Percentiles rank a stretch among this genome's conserved stretches.
phyloP scores from a whole-genome alignment of 768 basidiomycete genomes.

The Cystobasidium ongulense region DNA sequence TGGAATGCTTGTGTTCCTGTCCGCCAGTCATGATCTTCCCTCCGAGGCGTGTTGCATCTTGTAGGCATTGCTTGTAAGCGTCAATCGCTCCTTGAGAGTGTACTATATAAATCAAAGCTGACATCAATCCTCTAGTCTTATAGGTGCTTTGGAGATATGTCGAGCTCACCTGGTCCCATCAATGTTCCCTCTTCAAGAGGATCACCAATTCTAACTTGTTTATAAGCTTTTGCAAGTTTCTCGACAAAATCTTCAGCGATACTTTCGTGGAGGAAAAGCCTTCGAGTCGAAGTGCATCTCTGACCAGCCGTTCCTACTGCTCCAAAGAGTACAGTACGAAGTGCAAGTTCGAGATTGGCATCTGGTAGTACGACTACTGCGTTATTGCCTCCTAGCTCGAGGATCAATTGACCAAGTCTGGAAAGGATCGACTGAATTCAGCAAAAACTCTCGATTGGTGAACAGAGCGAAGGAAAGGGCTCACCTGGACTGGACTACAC shows the following conservation, averaged over 20 bases:
- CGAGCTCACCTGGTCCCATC: conserved; percentile 57
- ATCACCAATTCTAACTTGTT: conserved; percentile 60
- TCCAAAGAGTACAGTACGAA: conserved; percentile 85
- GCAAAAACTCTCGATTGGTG: neutral
- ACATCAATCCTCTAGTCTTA: neutral
- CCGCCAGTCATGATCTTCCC: conserved; percentile 75
- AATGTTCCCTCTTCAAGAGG: conserved; percentile 66
- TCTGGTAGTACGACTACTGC: conserved; percentile 88
- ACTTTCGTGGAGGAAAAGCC: conserved; percentile 75
- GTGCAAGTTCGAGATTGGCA: conserved; percentile 80
- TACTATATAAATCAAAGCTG: neutral
- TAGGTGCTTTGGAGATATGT: neutral
- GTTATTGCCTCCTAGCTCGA: conserved; percentile 93
- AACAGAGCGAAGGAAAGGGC: neutral
- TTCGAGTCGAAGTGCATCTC: conserved; percentile 78
- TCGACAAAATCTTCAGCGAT: conserved; percentile 69
- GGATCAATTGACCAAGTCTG: conserved; percentile 47
- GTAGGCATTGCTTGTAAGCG: conserved; percentile 58
- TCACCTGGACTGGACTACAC: conserved; percentile 57
- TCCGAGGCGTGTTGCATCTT: conserved; percentile 56
- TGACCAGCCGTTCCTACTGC: conserved; percentile 69
- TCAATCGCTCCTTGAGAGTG: conserved; percentile 49
- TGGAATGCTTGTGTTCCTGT: conserved; percentile 45
- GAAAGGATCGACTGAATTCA: too few species aligned
- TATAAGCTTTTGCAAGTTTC: conserved; percentile 65